Evolutionary conservation across 2,329 filamentous ascomycete species (phyloP).

Genomic region (Fusarium humuli): DNA sequence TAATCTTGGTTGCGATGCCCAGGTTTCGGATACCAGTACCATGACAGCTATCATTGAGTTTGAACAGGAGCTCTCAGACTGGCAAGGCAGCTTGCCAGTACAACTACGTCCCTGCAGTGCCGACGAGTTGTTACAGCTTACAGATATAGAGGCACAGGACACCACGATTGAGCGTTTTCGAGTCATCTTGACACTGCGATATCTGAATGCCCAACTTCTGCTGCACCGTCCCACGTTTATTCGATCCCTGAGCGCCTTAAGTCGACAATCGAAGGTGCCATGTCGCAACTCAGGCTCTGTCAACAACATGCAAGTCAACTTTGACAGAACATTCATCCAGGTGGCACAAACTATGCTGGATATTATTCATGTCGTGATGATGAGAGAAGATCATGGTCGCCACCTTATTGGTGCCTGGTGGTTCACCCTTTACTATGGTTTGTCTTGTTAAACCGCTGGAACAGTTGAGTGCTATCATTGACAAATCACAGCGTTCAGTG

Average conservation of each 20-base stretch:
- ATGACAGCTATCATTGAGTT: constrained; percentile 21
- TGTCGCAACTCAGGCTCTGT: neutral
- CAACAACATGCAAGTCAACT: constrained; percentile 21
- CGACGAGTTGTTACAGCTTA: neutral
- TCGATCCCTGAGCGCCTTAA: neutral
- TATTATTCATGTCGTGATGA: constrained; percentile 17
- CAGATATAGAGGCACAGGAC: neutral
- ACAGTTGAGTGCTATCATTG: rapidly evolving
- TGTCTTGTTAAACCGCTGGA: neutral
- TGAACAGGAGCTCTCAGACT: constrained; percentile 31
- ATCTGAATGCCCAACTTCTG: constrained; percentile 6
- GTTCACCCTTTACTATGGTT: constrained; percentile 38
- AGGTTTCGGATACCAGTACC: constrained; percentile 6
- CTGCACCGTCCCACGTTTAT: constrained; percentile 9
- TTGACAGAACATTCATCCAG: constrained; percentile 9
- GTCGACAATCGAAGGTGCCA: neutral
- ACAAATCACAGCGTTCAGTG: constrained; percentile 10
- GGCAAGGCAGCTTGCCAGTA: constrained; percentile 6
- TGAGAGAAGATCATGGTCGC: constrained; percentile 1
- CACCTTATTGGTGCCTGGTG: constrained; percentile 35
- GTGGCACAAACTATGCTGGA: constrained; percentile 22
- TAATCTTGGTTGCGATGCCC: constrained; percentile 26
- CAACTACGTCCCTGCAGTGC: neutral
- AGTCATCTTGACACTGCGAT: neutral
- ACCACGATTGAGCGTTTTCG: neutral